Percentiles rank a stretch among this genome's conserved stretches.
phyloP scores from a whole-genome alignment of 2,329 filamentous ascomycete species.

The Bisporella sp. region DNA sequence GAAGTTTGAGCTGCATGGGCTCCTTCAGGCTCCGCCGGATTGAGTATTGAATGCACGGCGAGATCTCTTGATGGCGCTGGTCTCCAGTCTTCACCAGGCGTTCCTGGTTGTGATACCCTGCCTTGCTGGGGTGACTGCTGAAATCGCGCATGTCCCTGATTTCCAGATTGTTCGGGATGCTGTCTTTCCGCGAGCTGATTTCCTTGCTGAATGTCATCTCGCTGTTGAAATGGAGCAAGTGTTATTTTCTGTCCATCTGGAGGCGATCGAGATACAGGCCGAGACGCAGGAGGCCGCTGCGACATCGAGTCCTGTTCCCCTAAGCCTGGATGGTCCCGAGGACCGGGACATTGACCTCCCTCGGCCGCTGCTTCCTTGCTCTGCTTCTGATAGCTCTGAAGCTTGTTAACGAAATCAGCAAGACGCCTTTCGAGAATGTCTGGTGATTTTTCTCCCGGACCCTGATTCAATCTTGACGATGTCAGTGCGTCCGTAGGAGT shows the following conservation, averaged over 20 bases:
- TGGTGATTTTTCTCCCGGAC: conserved; percentile 21
- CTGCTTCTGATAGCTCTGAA: conserved; percentile 28
- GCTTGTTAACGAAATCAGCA: conserved; percentile 27
- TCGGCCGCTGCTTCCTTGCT: conserved; percentile 27
- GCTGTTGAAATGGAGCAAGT: conserved; percentile 26
- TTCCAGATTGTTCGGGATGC: conserved; percentile 14
- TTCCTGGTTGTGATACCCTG: conserved; percentile 11
- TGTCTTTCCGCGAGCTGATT: conserved; percentile 20
- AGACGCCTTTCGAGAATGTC: conserved; percentile 24
- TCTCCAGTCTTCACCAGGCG: conserved; percentile 19
- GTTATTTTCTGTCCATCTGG: conserved; percentile 26
- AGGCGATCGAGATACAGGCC: conserved; percentile 42
- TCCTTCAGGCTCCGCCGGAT: conserved; percentile 25
- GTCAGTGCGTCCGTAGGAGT: conserved; percentile 21
- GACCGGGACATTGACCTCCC: conserved; percentile 50
- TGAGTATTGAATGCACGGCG: conserved; percentile 30
- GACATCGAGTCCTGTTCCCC: conserved; percentile 59
- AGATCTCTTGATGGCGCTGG: conserved; percentile 23
- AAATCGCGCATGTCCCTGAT: conserved; percentile 15
- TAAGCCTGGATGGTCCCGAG: conserved; percentile 42
- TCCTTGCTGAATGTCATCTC: conserved; percentile 24
- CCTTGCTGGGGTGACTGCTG: conserved; percentile 17
- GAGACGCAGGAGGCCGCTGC: conserved; percentile 51
- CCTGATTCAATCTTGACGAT: conserved; percentile 21
- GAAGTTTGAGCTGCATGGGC: conserved; percentile 9